These are phyloP conservation scores for Zygoascus flipseniorum DNA, from an alignment of 805 yeast genomes.

Conservation along the genomic window DNA sequence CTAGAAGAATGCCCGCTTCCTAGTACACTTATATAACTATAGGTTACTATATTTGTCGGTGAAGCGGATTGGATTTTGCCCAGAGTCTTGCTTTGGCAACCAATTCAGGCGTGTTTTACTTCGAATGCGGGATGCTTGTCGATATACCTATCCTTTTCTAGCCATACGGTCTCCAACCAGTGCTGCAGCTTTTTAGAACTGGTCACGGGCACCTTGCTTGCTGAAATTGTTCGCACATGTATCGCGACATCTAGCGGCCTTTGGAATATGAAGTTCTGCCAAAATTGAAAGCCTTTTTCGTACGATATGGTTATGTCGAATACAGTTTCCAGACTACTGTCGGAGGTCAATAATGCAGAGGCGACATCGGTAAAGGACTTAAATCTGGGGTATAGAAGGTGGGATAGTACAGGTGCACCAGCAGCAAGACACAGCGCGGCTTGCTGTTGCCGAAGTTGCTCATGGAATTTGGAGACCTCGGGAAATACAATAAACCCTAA, in stretches of 20 bases:
- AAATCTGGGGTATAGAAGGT: slow-evolving; percentile 73
- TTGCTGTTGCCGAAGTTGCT: slow-evolving; percentile 37
- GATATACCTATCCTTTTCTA: slow-evolving; percentile 46
- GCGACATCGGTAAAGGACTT: slow-evolving; percentile 14
- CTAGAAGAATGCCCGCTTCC: too few relatives aligned
- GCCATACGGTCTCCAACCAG: slow-evolving; percentile 74
- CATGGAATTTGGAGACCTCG: slow-evolving; percentile 56
- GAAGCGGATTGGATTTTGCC: neutral
- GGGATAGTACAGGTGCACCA: slow-evolving; percentile 50
- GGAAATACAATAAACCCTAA: slow-evolving; percentile 73
- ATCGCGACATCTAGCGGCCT: neutral
- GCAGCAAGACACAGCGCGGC: slow-evolving; percentile 45
- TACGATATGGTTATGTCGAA: slow-evolving; percentile 53
- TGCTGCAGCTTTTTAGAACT: slow-evolving; percentile 30
- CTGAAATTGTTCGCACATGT: slow-evolving; percentile 11
- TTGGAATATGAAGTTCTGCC: neutral
- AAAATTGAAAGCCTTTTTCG: slow-evolving; percentile 1
- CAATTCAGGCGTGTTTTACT: neutral
- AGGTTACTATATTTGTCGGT: too few relatives aligned
- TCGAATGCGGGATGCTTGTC: too few relatives aligned
- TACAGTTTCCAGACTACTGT: slow-evolving; percentile 22
- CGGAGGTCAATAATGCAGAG: slow-evolving; percentile 16
- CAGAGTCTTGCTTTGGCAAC: neutral
- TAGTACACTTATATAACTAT: too few relatives aligned
- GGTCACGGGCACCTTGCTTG: slow-evolving; percentile 12